Evolutionary conservation across 257 asterid genomes (phyloP).

Genomic region (Catharanthus roseus): DNA sequence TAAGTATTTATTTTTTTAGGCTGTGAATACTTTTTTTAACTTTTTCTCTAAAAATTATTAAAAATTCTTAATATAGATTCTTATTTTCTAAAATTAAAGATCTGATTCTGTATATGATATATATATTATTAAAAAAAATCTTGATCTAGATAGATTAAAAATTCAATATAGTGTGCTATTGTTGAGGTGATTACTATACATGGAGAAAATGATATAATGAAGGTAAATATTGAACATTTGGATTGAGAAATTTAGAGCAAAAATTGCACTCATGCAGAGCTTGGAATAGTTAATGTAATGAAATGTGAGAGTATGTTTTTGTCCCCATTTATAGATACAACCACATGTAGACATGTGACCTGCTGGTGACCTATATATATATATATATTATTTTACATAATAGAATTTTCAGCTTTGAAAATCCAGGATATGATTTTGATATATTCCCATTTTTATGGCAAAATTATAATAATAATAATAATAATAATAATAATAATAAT

Average conservation of each 20-base stretch:
- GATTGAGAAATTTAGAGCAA: background rate
- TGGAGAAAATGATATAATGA: background rate
- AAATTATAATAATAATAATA: background rate
- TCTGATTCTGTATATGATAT: no score
- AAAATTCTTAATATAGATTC: no score
- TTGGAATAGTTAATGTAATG: slow-evolving; percentile 5
- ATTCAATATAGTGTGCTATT: background rate
- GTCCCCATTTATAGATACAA: slow-evolving; percentile 25
- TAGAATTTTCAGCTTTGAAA: slow-evolving; percentile 20
- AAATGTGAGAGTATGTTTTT: slow-evolving; percentile 15
- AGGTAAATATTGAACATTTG: no score
- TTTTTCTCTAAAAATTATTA: no score
- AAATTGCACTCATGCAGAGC: background rate
- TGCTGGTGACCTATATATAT: slow-evolving; percentile 22
- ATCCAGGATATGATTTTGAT: slow-evolving; percentile 27
- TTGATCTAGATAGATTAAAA: no score
- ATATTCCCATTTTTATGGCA: slow-evolving; percentile 18
- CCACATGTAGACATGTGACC: slow-evolving; percentile 38
- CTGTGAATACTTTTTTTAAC: no score
- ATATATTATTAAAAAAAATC: no score
- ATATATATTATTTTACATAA: no score
- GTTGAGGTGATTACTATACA: background rate
- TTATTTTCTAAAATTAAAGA: no score
- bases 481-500: no score
- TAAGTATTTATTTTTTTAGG: no score